These are phyloP conservation scores for Candida germanica DNA, from an alignment of 805 yeast species.

Conservation along the genomic window DNA sequence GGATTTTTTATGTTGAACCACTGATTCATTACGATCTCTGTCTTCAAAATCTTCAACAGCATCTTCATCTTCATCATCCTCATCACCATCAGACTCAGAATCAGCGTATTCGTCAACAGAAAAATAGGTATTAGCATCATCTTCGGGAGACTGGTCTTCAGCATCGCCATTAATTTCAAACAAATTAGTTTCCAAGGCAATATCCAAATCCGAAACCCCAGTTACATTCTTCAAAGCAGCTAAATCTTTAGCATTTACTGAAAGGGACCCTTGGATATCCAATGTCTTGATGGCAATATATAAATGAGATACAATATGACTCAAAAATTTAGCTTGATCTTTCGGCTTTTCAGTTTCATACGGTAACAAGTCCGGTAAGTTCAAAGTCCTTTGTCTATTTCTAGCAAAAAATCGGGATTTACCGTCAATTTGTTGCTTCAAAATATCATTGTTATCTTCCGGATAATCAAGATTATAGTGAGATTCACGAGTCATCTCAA, in stretches of 20 bases:
- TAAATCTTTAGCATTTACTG: conserved; percentile 66
- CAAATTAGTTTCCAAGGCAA: conserved; percentile 54
- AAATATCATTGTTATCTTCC: conserved; percentile 30
- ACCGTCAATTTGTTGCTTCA: conserved; percentile 28
- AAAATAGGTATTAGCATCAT: conserved; percentile 16
- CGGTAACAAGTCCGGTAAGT: conserved; percentile 55
- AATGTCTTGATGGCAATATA: conserved; percentile 73
- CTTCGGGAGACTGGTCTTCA: conserved; percentile 11
- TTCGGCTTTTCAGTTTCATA: conserved; percentile 65
- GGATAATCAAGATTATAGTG: conserved; percentile 55
- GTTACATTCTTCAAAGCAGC: conserved; percentile 37
- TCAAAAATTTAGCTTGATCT: conserved; percentile 70
- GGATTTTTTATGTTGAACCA: conserved; percentile 57
- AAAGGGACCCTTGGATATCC: conserved; percentile 69
- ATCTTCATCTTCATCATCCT: conserved; percentile 40
- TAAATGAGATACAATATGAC: conserved; percentile 76
- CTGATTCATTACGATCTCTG: conserved; percentile 29
- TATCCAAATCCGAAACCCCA: conserved; percentile 37
- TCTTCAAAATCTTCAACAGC: conserved; percentile 35
- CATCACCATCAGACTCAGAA: conserved; percentile 33
- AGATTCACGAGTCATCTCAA: conserved; percentile 26
- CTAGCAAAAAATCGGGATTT: conserved; percentile 37
- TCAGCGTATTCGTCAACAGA: conserved; percentile 18
- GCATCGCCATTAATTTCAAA: conserved; percentile 27
- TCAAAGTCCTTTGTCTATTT: conserved; percentile 37